Conservation (phyloP, 306 rosid genomes). For the Sophora flavescens region DNA sequence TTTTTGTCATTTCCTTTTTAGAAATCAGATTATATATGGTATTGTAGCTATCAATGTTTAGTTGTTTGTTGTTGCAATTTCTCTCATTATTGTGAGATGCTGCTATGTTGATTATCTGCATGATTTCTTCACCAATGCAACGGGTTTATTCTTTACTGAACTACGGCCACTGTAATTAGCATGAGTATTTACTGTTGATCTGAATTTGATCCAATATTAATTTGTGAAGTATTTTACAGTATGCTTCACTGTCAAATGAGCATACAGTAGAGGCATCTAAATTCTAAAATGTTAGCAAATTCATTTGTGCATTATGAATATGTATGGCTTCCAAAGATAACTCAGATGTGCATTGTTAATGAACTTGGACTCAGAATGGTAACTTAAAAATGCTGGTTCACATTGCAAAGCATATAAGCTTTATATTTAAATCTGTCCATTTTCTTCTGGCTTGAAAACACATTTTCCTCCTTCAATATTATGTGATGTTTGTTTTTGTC, state of each 20-base stretch:
- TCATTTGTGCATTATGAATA: slow-evolving; percentile 1
- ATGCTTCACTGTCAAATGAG: not conserved
- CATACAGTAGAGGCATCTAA: not conserved
- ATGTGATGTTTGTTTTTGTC: not conserved
- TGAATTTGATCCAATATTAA: not conserved
- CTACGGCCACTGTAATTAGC: not conserved
- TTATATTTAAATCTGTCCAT: not conserved
- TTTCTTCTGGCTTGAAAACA: not conserved
- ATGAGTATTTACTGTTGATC: not conserved
- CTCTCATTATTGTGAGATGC: slow-evolving; percentile 9
- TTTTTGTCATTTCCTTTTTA: not conserved
- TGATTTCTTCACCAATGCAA: too few species aligned
- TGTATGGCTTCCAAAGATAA: not conserved
- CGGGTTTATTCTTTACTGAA: not conserved
- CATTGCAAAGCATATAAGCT: not conserved
- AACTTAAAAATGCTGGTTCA: not conserved
- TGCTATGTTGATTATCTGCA: slow-evolving; percentile 8
- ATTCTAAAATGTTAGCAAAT: not conserved
- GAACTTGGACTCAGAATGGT: not conserved
- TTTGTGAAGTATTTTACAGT: not conserved
- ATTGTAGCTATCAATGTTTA: not conserved
- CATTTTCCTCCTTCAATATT: not conserved
- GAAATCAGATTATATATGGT: not conserved
- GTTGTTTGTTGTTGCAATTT: not conserved
- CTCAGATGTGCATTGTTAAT: not conserved